Evolutionary conservation across 257 asterid genomes (phyloP).

Genomic region (Schizonepeta tenuifolia): DNA sequence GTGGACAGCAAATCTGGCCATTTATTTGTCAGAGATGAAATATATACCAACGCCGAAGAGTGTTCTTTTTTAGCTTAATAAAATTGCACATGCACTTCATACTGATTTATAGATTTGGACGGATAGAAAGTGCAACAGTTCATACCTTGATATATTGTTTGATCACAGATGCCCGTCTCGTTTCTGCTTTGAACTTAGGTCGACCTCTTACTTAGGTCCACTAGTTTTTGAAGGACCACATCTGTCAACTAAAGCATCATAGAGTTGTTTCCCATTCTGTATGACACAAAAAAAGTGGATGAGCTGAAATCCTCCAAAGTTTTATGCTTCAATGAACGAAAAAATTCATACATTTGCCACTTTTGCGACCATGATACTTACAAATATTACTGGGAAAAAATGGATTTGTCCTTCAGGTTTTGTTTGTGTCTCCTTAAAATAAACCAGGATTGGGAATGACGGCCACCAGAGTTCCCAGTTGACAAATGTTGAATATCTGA

Average conservation of each 20-base stretch:
- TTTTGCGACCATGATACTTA: constrained; percentile 43
- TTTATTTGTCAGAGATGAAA: neutral
- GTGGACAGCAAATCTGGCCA: neutral
- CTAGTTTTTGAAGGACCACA: constrained; percentile 89
- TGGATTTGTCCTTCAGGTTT: constrained; percentile 88
- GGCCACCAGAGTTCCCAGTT: constrained; percentile 99
- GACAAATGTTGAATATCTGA: constrained; percentile 82
- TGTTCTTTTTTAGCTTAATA: neutral
- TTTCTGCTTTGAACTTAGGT: constrained; percentile 20
- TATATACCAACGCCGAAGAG: neutral
- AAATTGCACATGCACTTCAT: neutral
- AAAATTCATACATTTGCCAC: constrained; percentile 20
- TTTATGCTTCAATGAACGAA: constrained; percentile 19
- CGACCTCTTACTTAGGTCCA: constrained; percentile 53
- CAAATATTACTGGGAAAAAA: constrained; percentile 80
- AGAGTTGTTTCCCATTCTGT: constrained; percentile 82
- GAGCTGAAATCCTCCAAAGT: constrained; percentile 14
- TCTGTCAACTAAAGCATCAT: constrained; percentile 78
- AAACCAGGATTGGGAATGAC: constrained; percentile 80
- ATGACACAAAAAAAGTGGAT: constrained; percentile 16
- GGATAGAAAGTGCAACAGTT: constrained; percentile 1
- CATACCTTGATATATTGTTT: constrained; percentile 38
- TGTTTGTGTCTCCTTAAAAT: constrained; percentile 90
- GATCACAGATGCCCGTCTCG: constrained; percentile 26
- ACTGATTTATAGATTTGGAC: too few species aligned